phyloP scores from a whole-genome alignment of 345 rosid genomes.

The Trapa incisa region DNA sequence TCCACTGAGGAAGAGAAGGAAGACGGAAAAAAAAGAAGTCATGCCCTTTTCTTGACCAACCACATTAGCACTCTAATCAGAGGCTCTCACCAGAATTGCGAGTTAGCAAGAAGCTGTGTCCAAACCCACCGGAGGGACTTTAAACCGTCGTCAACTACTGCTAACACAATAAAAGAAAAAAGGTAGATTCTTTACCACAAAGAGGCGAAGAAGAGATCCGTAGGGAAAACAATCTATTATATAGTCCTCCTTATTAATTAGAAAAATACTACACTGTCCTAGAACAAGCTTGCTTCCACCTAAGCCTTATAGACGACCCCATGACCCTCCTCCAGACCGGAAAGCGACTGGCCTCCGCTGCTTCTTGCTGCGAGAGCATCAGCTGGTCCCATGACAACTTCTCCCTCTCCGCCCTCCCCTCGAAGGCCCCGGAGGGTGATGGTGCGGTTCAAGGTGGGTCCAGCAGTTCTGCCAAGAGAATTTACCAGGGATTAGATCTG shows the following conservation, averaged over 20 bases:
- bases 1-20: slow-evolving; percentile 23
- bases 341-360: slow-evolving; percentile 87
- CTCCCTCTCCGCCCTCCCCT: slow-evolving; percentile 27
- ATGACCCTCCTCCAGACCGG: slow-evolving; percentile 89
- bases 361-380: slow-evolving; percentile 75
- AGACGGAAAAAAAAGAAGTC: slow-evolving; percentile 26
- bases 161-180: not conserved
- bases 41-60: not conserved
- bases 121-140: not conserved
- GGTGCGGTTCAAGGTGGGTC: too few species aligned
- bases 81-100: not conserved
- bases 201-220: not conserved
- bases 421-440: slow-evolving; percentile 18
- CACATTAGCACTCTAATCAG: not conserved
- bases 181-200: not conserved
- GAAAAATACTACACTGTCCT: slow-evolving; percentile 32
- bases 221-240: not conserved
- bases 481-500: slow-evolving; percentile 15
- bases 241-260: too few species aligned
- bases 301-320: slow-evolving; percentile 95
- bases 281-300: slow-evolving; percentile 87
- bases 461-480: slow-evolving; percentile 12
- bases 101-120: not conserved
- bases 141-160: not conserved
- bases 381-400: slow-evolving; percentile 89